Evolutionary conservation across 1,139 yeast genomes (phyloP).

Genomic region (Wickerhamiella infanticola): DNA sequence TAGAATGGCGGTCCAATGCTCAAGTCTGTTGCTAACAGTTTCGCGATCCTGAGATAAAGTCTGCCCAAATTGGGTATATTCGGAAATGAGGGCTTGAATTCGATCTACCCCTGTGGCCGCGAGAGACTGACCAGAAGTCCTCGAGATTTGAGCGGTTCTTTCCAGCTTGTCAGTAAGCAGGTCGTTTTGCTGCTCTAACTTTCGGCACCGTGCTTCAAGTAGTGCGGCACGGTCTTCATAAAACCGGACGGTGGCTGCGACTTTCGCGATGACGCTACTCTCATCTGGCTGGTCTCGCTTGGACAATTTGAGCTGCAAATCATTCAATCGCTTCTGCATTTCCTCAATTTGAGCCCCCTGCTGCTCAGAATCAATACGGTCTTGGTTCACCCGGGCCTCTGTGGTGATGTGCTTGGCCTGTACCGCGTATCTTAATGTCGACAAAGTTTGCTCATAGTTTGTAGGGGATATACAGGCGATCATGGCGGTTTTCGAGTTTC

Average conservation of each 20-base stretch:
- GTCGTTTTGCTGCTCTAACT: constrained; percentile 23
- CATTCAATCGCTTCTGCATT: constrained; percentile 7
- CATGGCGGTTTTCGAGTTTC: constrained; percentile 62
- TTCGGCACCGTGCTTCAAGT: constrained; percentile 24
- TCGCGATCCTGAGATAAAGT: background rate
- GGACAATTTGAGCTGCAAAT: constrained; percentile 14
- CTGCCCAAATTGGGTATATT: background rate
- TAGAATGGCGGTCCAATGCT: background rate
- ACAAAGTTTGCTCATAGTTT: constrained; percentile 61
- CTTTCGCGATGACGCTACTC: constrained; percentile 18
- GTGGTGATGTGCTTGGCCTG: constrained; percentile 65
- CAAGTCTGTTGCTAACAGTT: background rate
- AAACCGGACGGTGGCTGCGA: constrained; percentile 24
- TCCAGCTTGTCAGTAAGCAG: constrained; percentile 17
- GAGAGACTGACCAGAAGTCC: background rate
- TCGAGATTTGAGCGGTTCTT: background rate
- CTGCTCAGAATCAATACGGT: constrained; percentile 5
- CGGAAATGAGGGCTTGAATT: background rate
- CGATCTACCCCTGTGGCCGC: background rate
- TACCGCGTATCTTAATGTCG: constrained; percentile 74
- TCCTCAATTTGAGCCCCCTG: constrained; percentile 5
- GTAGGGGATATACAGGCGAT: constrained; percentile 80
- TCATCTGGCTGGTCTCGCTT: constrained; percentile 11
- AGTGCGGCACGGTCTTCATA: constrained; percentile 31
- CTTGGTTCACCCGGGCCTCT: constrained; percentile 30